Base-by-base conservation (phyloP, 345 rosid species). In the Eucalyptus marginata region DNA sequence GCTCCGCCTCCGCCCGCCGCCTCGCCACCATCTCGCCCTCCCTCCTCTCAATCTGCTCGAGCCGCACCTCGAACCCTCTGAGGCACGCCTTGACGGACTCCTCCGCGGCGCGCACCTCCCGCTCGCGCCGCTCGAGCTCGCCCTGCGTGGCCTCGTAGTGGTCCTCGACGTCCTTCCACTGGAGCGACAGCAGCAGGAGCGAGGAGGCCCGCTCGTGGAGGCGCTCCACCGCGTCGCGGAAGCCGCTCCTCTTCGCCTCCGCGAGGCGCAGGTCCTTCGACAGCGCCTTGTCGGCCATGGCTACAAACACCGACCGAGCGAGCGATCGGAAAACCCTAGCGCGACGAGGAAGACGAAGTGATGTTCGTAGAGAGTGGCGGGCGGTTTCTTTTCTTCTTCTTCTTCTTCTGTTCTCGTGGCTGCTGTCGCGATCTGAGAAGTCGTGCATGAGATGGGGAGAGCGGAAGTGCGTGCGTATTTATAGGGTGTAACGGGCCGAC, bases 121-220 rank as follows among this genome's bases (percentile, higher is more conserved):
- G 89, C 4, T 87, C 90, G 59, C 93, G 91, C 47, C 91, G 87
- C 80, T 91, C 87, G 64, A 94, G 79, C 7, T 68, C 43, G 59
- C 6, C 84, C 25, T 80, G 87, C 10, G 87, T 87, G 25, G 94
- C 90, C 22, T 89, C 91, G 86, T 92, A 90, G 86, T 88, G 88
- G 2, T 81, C 86, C 27, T 92, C 95, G 29, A 94, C 88, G 10
- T 94, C 96, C 76, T 95, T 89, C 94, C 94, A 93, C 43, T 92
- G 94, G 76, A 92, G 71, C 29, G 92, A 87, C 52, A 95, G 92
- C 12, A 68, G 71, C 58, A 94, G 51, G 87, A 94, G 22, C 17
- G 95, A 94, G 87, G 93, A 91, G 84, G 93, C 94, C 31, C 89
- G 85, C 8, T 90, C 90, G 24, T 93, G 92, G 44, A 94, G 90